Evolutionary conservation across 768 basidiomycete genomes (phyloP).

Genomic region (Solioccasus polychromus): DNA sequence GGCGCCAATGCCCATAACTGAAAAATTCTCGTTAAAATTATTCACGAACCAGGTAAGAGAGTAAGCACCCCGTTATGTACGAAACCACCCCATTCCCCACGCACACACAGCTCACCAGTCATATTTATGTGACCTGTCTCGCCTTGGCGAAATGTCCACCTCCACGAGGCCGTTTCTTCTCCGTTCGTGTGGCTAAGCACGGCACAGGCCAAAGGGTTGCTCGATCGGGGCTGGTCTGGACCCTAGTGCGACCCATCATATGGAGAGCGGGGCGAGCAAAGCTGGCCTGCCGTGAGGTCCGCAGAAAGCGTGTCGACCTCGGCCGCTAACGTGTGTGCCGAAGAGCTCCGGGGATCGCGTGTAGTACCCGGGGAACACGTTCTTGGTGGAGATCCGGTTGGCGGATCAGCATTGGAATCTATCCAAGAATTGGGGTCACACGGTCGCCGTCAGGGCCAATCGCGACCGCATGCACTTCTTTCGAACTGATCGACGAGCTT

Average conservation of each 20-base stretch:
- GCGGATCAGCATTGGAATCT: slow-evolving; percentile 1
- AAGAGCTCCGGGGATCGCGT: background rate
- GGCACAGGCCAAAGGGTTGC: background rate
- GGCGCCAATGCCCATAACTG: background rate
- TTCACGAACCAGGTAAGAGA: background rate
- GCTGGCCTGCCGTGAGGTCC: background rate
- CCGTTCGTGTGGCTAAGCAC: background rate
- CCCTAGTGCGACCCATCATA: background rate
- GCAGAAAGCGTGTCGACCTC: background rate
- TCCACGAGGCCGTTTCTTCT: slow-evolving; percentile 15
- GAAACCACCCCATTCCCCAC: slow-evolving; percentile 1
- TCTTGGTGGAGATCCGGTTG: slow-evolving; percentile 1
- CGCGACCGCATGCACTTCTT: slow-evolving; percentile 37
- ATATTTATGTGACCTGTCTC: slow-evolving; percentile 47
- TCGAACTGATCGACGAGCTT: slow-evolving; percentile 52
- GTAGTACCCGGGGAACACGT: background rate
- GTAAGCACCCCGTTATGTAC: background rate
- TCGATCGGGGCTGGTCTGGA: background rate
- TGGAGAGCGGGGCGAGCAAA: slow-evolving; percentile 9
- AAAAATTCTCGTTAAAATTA: background rate
- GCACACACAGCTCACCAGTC: slow-evolving; percentile 36
- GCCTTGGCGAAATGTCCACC: slow-evolving; percentile 20
- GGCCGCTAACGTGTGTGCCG: background rate
- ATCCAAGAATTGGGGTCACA: slow-evolving; percentile 22
- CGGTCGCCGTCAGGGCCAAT: slow-evolving; percentile 30